Evolutionary conservation across 2,329 filamentous ascomycete species (phyloP), one percentile per base, ranked within the genome.

Genomic region (Celoporthe dispersa): DNA sequence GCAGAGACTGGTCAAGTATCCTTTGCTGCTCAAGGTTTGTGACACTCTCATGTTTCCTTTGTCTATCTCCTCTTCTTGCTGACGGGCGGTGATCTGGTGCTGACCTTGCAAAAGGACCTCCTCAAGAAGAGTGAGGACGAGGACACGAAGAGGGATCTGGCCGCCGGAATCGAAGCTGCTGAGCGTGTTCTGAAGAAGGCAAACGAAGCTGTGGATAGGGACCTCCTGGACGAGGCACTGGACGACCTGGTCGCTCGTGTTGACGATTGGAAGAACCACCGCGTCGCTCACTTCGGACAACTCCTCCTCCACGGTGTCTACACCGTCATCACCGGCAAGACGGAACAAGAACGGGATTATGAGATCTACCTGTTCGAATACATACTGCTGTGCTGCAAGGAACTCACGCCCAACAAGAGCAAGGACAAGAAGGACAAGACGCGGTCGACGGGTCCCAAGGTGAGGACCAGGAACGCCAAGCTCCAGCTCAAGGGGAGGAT

Each of bases 281-380:
- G 91, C 71, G 91, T 98, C 37, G 92, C 97, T 72, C 89, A 92
- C n/a, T 98, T 99, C 76, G 96, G 96, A 55, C 92, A 94, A 67
- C 84, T 99, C 28, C 85, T 99, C 41, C 85, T 97, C 33, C 93
- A 97, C 75, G 96, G 96, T 44, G 92, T 94, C 39, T 97, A 97
- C 80, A 94, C 93, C 0, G 95, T 99, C 55, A 85, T 97, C 41
- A 98, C 97, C 33, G 91, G 91, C 75, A 92, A 93, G 81, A 97
- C 91, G 77, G 95, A 98, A 71, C 91, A 93, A 75, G 94, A 97
- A 82, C 92, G 95, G 86, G 94, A 98, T 92, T 99, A 98, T 79
- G 95, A 97, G 80, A 97, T 99, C 72, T 99, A 97, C 81, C 90
- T 99, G 39, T 99, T 99, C 80, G 93, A 98, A 79, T 92, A 90